These are phyloP conservation scores for Cadophora luteo-olivacea DNA, from an alignment of 2,329 filamentous ascomycete species.

Conservation along the genomic window DNA sequence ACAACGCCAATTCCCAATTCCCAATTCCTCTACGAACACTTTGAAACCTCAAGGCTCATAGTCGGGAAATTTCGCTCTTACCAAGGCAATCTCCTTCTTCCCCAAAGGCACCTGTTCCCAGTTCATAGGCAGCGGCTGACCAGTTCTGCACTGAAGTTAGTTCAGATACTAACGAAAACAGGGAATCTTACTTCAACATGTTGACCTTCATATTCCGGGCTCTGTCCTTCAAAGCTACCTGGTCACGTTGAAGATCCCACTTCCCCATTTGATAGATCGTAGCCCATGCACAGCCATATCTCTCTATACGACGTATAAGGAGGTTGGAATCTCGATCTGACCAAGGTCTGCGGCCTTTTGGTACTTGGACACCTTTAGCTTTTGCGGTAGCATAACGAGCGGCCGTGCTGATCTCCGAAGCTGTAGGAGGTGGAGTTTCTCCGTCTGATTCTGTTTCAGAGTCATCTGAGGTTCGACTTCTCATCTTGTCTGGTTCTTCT, in stretches of 20 bases:
- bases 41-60: slow-evolving; percentile 26
- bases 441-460: slow-evolving; percentile 16
- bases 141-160: slow-evolving; percentile 27
- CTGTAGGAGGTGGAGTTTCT: slow-evolving; percentile 25
- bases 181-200: slow-evolving; percentile 49
- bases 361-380: slow-evolving; percentile 5
- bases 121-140: slow-evolving; percentile 47
- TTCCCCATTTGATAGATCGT: slow-evolving; percentile 49
- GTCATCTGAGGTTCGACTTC: not conserved
- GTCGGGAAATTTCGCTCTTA: slow-evolving; percentile 39
- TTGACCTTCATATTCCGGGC: slow-evolving; percentile 59
- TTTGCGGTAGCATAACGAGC: slow-evolving; percentile 19
- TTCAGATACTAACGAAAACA: slow-evolving; percentile 4
- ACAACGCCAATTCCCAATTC: not conserved
- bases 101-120: slow-evolving; percentile 52
- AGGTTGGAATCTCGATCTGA: slow-evolving; percentile 48
- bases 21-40: not conserved
- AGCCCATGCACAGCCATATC: slow-evolving; percentile 54
- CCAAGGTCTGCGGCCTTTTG: slow-evolving; percentile 43
- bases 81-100: slow-evolving; percentile 47
- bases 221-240: slow-evolving; percentile 61
- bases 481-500: not conserved
- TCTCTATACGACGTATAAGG: slow-evolving; percentile 56
- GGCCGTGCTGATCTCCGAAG: slow-evolving; percentile 19
- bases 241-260: slow-evolving; percentile 45